Base-by-base conservation (phyloP, 2,329 filamentous ascomycete species). In the Aspergillus udagawae region DNA sequence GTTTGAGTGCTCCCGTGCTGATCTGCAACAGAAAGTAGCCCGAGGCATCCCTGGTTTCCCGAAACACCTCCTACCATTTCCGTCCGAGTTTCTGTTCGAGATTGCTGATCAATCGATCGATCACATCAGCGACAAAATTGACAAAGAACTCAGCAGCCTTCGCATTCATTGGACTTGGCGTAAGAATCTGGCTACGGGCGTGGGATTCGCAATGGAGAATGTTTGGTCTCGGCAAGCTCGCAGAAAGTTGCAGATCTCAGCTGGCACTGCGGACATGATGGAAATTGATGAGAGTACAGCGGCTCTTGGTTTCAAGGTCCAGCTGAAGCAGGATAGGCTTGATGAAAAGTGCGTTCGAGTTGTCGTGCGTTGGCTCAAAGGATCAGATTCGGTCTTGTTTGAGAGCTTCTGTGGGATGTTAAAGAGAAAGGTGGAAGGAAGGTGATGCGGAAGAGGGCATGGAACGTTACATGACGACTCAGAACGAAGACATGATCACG, bases 341-440 rank as follows among this genome's bases (percentile, higher is more conserved):
- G 67, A 75, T 45, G 68, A 71, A 17, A 71, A 78, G 3, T 71
- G 76, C 20, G 76, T 86, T 0, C 73, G 69, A 2, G 75, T 88
- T 4, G 64, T 73, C 4, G 78, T 89, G 54, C 80, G 89, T 32
- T 95, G 91, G 92, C 68, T 91, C 0, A 86, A 90, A 65, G 93
- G 94, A 0, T 79, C 80, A 5, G 89, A 96, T 63, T 78, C 83
- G 20, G 80, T 86, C 0, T 69, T 94, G 0, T 96, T 93, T 73
- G 90, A 95, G 75, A 97, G 92, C 70, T 91, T 99, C 61, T 88
- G 86, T 59, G 92, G 91, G 0, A 91, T 92, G 78, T 62, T 95
- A 48, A 89, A 86, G 71, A 78, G 83, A 38, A 83, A 81, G 55
- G 25, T 77, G 38, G 70, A 72, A 49, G 62, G 62, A 42, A 64